Percentiles rank a stretch among this genome's conserved stretches.
Evolutionary conservation across 2,329 filamentous ascomycete species (phyloP).

Genomic region (Colletotrichum sp.): DNA sequence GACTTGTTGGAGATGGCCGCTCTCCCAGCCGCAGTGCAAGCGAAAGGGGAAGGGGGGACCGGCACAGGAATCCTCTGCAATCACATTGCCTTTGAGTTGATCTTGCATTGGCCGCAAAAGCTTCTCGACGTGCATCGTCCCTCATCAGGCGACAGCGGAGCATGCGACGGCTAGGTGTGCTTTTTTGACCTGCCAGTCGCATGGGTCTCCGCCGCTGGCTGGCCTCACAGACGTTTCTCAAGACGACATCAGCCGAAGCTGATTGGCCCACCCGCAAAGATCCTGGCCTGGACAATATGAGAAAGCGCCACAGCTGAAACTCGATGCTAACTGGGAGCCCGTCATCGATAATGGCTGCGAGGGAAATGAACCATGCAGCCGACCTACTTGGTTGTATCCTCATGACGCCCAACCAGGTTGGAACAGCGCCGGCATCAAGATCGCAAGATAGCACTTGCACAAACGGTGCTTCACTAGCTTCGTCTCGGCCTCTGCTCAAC

Average conservation of each 20-base stretch:
- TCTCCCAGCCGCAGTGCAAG: neutral
- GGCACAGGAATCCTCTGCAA: neutral
- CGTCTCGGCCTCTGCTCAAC: slow-evolving; percentile 9
- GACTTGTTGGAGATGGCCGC: slow-evolving; percentile 3
- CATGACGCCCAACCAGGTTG: neutral
- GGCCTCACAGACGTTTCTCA: slow-evolving; percentile 24
- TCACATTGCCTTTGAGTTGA: neutral
- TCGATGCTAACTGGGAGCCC: slow-evolving; percentile 14
- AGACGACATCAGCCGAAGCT: slow-evolving; percentile 8
- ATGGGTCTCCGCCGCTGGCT: slow-evolving; percentile 25
- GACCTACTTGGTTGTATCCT: neutral
- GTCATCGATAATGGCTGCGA: slow-evolving; percentile 1
- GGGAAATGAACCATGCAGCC: neutral
- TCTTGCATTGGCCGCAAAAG: neutral
- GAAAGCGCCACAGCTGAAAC: slow-evolving; percentile 43
- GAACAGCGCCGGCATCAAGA: neutral
- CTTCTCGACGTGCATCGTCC: neutral
- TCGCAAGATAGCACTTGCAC: slow-evolving; percentile 16
- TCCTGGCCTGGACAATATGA: slow-evolving; percentile 30
- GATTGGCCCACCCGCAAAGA: slow-evolving; percentile 31
- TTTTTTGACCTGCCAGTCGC: neutral
- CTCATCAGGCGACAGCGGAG: slow-evolving; percentile 9
- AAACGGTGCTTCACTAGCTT: neutral
- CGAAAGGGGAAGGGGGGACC: neutral
- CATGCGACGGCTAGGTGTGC: neutral